These are phyloP conservation scores for Fonsecaea erecta DNA, from an alignment of 2,329 filamentous ascomycete genomes.

Conservation along the genomic window DNA sequence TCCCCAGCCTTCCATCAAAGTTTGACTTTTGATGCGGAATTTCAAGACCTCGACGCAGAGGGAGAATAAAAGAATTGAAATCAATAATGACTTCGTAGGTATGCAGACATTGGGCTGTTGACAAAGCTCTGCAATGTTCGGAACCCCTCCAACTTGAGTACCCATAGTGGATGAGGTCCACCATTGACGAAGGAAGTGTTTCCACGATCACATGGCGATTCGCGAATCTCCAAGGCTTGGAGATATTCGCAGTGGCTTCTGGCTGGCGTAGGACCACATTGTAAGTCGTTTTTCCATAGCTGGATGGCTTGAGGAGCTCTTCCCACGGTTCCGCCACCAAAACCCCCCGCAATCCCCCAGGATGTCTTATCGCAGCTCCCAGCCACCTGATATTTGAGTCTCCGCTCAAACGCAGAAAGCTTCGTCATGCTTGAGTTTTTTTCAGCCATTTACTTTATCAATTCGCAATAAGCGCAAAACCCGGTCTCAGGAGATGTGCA, in stretches of 20 bases:
- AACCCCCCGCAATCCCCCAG: not conserved
- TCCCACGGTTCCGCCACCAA: not conserved
- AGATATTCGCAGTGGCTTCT: not conserved
- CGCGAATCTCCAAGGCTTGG: not conserved
- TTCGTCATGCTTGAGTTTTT: not conserved
- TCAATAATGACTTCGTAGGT: not conserved
- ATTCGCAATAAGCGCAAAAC: not conserved
- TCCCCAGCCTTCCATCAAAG: not conserved
- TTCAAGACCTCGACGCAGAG: not conserved
- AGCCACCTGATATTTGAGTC: constrained; percentile 6
- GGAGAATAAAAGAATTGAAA: not conserved
- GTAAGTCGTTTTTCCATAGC: not conserved
- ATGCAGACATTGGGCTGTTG: not conserved
- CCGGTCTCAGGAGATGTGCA: not conserved
- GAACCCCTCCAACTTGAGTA: not conserved
- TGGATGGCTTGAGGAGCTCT: not conserved
- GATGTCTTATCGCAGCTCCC: not conserved
- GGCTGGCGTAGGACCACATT: not conserved
- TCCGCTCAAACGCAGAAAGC: not conserved
- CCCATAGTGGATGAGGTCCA: constrained; percentile 9
- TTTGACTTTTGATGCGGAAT: not conserved
- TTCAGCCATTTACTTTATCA: not conserved
- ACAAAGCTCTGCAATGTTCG: not conserved
- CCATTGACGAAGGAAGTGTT: not conserved
- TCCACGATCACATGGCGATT: not conserved